Evolutionary conservation across 2,329 filamentous ascomycete species (phyloP).

Genomic region (Ophiostoma australiae): DNA sequence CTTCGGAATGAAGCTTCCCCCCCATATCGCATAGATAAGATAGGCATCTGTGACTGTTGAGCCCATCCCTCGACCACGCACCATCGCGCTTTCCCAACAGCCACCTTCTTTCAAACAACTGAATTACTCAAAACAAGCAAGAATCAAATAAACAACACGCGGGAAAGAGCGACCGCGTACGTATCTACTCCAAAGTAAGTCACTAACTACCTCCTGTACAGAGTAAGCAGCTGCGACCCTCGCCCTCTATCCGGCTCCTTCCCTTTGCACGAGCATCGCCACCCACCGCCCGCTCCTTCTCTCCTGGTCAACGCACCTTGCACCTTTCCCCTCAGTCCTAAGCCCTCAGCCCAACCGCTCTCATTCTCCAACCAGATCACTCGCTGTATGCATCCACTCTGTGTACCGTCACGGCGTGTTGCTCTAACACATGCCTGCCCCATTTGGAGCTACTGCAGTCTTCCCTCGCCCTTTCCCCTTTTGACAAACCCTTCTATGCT

Average conservation of each 20-base stretch:
- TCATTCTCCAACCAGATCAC: conserved; percentile 15
- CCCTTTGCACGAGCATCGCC: background rate
- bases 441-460: conserved; percentile 25
- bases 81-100: conserved; percentile 8
- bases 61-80: background rate
- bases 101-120: background rate
- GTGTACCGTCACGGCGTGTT: conserved; percentile 18
- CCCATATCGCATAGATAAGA: conserved; percentile 12
- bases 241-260: background rate
- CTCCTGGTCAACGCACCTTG: background rate
- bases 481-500: background rate
- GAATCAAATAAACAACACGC: background rate
- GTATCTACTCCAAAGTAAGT: background rate
- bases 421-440: conserved; percentile 14
- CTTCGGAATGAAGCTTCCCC: conserved; percentile 11
- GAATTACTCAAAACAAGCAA: background rate
- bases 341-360: background rate
- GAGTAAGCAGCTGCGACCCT: background rate
- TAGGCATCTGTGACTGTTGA: background rate
- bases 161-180: background rate
- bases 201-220: background rate
- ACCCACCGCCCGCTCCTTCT: background rate
- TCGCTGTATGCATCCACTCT: conserved; percentile 19
- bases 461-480: conserved; percentile 13
- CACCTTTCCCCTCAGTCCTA: background rate